phyloP scores from a whole-genome alignment of 2,329 filamentous ascomycete genomes.

The Botrytis medusae region DNA sequence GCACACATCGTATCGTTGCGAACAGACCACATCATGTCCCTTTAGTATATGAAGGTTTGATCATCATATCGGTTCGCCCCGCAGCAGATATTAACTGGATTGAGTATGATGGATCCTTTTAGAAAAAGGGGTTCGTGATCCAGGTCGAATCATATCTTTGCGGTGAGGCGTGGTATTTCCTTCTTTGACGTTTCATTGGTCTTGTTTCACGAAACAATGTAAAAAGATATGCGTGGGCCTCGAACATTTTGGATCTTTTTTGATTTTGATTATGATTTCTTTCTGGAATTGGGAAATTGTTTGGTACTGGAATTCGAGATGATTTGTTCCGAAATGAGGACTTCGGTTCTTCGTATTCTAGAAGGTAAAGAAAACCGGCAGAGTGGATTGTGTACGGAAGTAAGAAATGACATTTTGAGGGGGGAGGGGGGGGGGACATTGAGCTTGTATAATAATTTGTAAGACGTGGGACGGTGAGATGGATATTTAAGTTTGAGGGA shows the following conservation, averaged over 20 bases:
- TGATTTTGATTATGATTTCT: background rate
- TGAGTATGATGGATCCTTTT: slow-evolving; percentile 13
- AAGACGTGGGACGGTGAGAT: slow-evolving; percentile 10
- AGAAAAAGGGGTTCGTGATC: slow-evolving; percentile 9
- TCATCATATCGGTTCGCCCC: slow-evolving; percentile 18
- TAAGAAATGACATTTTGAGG: slow-evolving; percentile 5
- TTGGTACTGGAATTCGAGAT: slow-evolving; percentile 4
- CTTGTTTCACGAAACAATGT: background rate
- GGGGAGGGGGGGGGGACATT: no score
- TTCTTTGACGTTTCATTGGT: background rate
- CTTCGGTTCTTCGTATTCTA: slow-evolving; percentile 16
- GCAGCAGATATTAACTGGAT: slow-evolving; percentile 11
- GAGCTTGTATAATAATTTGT: background rate
- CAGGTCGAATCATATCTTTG: slow-evolving; percentile 5
- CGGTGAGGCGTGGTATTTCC: slow-evolving; percentile 8
- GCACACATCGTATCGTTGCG: slow-evolving; percentile 8
- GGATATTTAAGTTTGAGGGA: background rate
- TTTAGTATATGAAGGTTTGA: slow-evolving; percentile 2
- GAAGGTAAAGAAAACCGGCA: slow-evolving; percentile 10
- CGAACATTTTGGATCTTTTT: background rate
- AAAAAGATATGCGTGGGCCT: background rate
- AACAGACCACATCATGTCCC: slow-evolving; percentile 17
- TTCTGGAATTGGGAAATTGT: background rate
- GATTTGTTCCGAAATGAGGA: slow-evolving; percentile 7
- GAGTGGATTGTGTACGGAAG: slow-evolving; percentile 9